Conservation (phyloP, 2,329 filamentous ascomycete species). For the Stachybotrys elegans region DNA sequence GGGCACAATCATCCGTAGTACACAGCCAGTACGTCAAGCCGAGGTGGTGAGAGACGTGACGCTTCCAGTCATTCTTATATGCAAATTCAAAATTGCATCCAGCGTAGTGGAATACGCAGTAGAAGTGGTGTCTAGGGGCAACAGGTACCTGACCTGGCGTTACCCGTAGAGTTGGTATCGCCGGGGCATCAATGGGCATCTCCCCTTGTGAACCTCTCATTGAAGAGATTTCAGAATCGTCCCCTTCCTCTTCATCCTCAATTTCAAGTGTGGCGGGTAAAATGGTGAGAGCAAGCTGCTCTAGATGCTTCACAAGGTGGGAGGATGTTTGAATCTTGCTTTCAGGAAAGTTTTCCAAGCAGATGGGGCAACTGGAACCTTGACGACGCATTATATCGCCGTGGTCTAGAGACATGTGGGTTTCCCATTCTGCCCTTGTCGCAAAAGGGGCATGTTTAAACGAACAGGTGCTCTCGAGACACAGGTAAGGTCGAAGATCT, state of each 20-base stretch:
- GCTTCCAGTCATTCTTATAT: slow-evolving; percentile 93
- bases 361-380: background rate
- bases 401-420: background rate
- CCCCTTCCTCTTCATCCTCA: too few species aligned
- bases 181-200: too few species aligned
- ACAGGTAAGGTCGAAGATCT: background rate
- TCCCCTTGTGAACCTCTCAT: too few species aligned
- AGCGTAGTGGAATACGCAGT: slow-evolving; percentile 77
- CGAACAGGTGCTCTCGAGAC: background rate
- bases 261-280: too few species aligned
- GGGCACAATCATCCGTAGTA: slow-evolving; percentile 53
- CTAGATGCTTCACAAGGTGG: background rate
- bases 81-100: slow-evolving; percentile 69
- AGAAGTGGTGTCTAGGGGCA: too few species aligned
- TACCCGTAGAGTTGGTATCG: too few species aligned
- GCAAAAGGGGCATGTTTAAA: background rate
- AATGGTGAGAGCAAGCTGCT: background rate
- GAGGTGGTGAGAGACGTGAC: slow-evolving; percentile 80
- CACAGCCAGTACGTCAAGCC: slow-evolving; percentile 72
- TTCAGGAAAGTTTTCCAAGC: background rate
- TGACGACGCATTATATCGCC: background rate
- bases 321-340: background rate
- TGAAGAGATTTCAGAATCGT: too few species aligned
- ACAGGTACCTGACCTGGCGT: too few species aligned
- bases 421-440: background rate